Evolutionary conservation across 2,329 filamentous ascomycete genomes (phyloP), one percentile per base, ranked within the genome.

Genomic region (Sporothrix curviconia): DNA sequence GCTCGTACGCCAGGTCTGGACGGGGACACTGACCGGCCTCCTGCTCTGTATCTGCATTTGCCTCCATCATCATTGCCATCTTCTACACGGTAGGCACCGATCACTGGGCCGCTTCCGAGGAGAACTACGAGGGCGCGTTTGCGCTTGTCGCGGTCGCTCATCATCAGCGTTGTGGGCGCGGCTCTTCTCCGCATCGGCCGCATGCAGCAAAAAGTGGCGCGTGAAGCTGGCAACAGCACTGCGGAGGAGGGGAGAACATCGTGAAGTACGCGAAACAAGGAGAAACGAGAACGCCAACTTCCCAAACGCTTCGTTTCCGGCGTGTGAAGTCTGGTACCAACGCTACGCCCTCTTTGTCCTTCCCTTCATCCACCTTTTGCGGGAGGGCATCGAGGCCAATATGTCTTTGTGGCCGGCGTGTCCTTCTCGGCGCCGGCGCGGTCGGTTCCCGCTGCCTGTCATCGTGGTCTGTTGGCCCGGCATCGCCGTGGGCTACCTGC

Each of bases 281-380:
- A 7, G n/a, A 42, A 19, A 19, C 3, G 39, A 42, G 39, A n/a
- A 8, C 19, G 17, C 5, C 11, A 44, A 44, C 22, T 7, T 14
- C 30, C 65, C 66, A 17, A 75, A 76, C 24, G 74, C 80, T 15
- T 70, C 71, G 36, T 37, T 39, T 28, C 4, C 50, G 28, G 9
- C 62, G 66, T 60, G 39, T 87, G 62, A 84, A 84, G 71, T 69
- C 72, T 87, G 80, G 76, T 74, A 76, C 12, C 82, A 88, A 70
- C 89, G 86, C 67, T 89, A 92, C 66, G 83, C 83, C 59, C 86
- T 92, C 81, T 90, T 90, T 67, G 69, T 89, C 43, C 74, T 92
- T 40, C 89, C 89, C 0, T 90, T 92, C 69, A 78, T 92, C 66
- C 92, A 89, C 0, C 84, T 90, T 6, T 72, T 92, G 17, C 76